Percentiles rank a stretch among this genome's conserved stretches.
These are phyloP conservation scores for Solanum sejunctum DNA, from an alignment of 257 asterid species.

Conservation along the genomic window DNA sequence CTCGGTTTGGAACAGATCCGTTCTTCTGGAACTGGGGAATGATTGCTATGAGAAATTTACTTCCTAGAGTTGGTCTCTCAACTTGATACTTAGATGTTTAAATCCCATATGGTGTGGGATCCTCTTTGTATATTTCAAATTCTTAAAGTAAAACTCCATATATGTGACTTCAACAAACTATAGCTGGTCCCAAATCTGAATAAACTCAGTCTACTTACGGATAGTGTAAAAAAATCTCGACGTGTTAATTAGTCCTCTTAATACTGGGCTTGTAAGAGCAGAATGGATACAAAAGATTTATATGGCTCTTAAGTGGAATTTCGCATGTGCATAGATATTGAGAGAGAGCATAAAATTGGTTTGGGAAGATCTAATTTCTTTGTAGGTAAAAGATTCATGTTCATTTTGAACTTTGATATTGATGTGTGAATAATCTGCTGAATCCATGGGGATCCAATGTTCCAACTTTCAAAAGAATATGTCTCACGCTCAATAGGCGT, in stretches of 20 bases:
- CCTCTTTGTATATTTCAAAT: background rate
- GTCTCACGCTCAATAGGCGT: background rate
- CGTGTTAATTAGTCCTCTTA: background rate
- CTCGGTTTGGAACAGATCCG: conserved; percentile 94
- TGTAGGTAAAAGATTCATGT: background rate
- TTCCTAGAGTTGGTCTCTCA: conserved; percentile 56
- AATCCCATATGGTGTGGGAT: background rate
- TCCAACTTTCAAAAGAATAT: background rate
- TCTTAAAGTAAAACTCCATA: background rate
- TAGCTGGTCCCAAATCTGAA: background rate
- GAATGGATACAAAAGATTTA: background rate
- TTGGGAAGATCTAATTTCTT: background rate
- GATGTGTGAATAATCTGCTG: background rate
- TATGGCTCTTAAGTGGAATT: background rate
- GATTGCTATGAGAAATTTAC: conserved; percentile 64
- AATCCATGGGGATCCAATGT: background rate
- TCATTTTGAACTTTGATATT: background rate
- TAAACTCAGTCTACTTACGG: background rate
- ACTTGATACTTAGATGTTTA: background rate
- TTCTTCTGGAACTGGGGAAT: conserved; percentile 99
- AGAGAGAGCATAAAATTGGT: background rate
- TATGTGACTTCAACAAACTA: background rate
- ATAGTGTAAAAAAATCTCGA: background rate
- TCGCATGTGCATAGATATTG: background rate
- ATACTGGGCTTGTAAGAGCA: background rate